Evolutionary conservation across 2,329 filamentous ascomycete genomes (phyloP), one percentile per base, ranked within the genome.

Genomic region (Aureobasidium leucospermi): DNA sequence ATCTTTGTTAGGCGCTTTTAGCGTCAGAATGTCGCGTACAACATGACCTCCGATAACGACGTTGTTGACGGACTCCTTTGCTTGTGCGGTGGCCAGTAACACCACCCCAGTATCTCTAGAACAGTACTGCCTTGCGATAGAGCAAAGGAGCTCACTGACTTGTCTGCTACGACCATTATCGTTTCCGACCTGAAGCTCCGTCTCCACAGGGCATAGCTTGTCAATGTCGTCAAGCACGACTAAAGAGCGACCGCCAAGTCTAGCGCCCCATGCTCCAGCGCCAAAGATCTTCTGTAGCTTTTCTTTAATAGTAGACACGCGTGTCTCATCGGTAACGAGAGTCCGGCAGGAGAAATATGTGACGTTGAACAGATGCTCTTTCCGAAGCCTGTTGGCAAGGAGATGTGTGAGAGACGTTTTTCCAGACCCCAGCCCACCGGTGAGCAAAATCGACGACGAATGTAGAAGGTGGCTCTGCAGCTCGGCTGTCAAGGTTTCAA

Each of bases 161-260:
- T 97, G 92, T 36, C 91, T 85, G 70, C 92, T 97, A 63, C 93
- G 84, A 16, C 90, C 90, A 68, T 99, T 97, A 66, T 97, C 91
- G 61, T 91, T 92, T 63, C 90, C 90, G 4, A 96, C 89, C 72
- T 96, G 90, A 11, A 99, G 80, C 71, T 99, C 94, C 0, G 92
- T 96, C 74, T 99, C 95, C 0, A 86, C 87, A 0, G 94, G 93
- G 69, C 93, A 97, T 1, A 99, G 79, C 68, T 90, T 90, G 73
- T 99, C 94, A 6, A 99, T 76, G 68, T 99, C 94, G 68, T 99
- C 94, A 1, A 99, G 78, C 51, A 99, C 84, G 19, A 99, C 89
- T 2, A 97, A 71, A 0, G 92, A 84, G 63, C 85, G 86, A 4
- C 94, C 94, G 23, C 91, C 92, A 0, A 94, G 80, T 61, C 93